Evolutionary conservation across 306 rosid species (phyloP), one percentile per base, ranked within the genome.

Genomic region (Prunus fruticosa): DNA sequence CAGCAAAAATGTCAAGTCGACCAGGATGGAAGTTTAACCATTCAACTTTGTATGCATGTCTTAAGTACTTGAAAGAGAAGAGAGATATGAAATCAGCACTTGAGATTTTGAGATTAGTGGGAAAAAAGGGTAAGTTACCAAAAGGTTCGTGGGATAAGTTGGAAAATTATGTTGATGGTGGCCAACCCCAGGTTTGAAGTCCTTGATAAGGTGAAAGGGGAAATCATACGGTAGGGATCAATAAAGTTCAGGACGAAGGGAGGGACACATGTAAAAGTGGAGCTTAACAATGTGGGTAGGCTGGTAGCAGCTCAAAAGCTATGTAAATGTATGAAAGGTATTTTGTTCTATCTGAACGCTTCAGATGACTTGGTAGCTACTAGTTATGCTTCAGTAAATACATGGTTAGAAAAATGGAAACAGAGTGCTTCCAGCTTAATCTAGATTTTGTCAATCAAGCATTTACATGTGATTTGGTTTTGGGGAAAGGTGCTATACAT

Each of bases 21-120:
- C 83, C 72, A 28, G 49, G 65, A 41, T 56, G 84, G 87, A 84
- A 65, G 77, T 85, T 82, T 50, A 34, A 43, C 74, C 73, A 54
- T 45, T n/a, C 13, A 13, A 81, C 74, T 20, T 73, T 88, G 68
- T 77, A 70, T 70, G 79, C 79, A 38, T 88, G 92, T 75, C 67
- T 88, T 53, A 82, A 88, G 30, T 78, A 82, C 80, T 76, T 86
- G 85, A 92, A 86, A 84, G 88, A 69, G 64, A 84, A 87, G 64
- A 84, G 75, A 63, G 83, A 90, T 52, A 28, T 71, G 75, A 89
- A 84, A 46, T 79, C 23, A 8, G 89, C 89, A 4, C 72, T 80
- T 72, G 89, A 92, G 71, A 69, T 88, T 4, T 34, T 13, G 23
- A 8, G 30, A 57, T 56, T 56, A 56, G 20, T 0, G 0, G 3